Evolutionary conservation across 257 asterid genomes (phyloP).

Genomic region (Fraxinus quadrangulata): DNA sequence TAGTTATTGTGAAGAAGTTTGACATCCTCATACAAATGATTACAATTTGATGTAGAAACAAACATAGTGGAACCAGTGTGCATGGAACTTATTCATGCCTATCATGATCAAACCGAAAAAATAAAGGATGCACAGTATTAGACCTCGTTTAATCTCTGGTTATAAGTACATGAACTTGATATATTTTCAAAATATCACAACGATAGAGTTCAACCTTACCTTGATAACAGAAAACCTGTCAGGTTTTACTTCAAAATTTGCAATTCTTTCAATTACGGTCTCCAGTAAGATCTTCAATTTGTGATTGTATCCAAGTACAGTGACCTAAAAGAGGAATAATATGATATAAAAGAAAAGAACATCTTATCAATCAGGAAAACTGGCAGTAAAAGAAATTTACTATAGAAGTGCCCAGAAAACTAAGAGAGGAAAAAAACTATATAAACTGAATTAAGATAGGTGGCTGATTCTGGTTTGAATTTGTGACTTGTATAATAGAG

Average conservation of each 20-base stretch:
- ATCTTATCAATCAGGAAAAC: slow-evolving; percentile 12
- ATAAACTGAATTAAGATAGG: slow-evolving; percentile 5
- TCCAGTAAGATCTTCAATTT: slow-evolving; percentile 80
- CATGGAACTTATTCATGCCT: background rate
- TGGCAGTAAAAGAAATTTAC: background rate
- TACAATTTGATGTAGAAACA: slow-evolving; percentile 16
- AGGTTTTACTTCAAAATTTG: slow-evolving; percentile 83
- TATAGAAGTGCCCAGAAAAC: slow-evolving; percentile 19
- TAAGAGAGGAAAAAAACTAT: slow-evolving; percentile 7
- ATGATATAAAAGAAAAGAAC: slow-evolving; percentile 17
- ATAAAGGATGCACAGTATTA: background rate
- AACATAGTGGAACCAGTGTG: background rate
- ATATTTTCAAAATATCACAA: slow-evolving; percentile 14
- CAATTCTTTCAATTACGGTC: slow-evolving; percentile 68
- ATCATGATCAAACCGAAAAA: slow-evolving; percentile 14
- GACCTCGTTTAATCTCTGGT: background rate
- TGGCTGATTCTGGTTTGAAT: background rate
- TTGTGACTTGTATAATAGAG: slow-evolving; percentile 4
- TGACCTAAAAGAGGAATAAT: slow-evolving; percentile 56
- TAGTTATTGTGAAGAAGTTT: background rate
- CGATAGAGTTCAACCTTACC: slow-evolving; percentile 46
- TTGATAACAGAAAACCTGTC: slow-evolving; percentile 91
- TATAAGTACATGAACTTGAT: slow-evolving; percentile 17
- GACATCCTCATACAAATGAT: background rate
- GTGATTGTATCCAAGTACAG: slow-evolving; percentile 83